Base-by-base conservation (phyloP, 208 protist species). In the Herpetomonas tarakana region DNA sequence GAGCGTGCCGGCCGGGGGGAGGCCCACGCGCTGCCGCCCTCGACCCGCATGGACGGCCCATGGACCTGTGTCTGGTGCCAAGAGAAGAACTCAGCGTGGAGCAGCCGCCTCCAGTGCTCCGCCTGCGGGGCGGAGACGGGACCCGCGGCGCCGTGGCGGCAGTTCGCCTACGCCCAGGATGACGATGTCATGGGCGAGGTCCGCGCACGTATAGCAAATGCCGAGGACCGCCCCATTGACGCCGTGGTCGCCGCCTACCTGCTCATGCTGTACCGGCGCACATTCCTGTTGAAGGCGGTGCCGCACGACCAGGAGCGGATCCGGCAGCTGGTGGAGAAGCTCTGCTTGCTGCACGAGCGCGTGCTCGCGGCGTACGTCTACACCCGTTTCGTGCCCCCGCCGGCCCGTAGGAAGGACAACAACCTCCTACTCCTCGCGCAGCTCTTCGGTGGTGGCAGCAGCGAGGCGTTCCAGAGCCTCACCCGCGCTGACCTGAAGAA, bases 31-130 rank as follows among this genome's bases (percentile, higher is more conserved):
- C 28, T 41, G 22, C 6, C 45, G n/a, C 51, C 61, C 6, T 47
- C 47, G 6, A 58, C 58, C 21, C 62, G 61, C 47, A 29, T 65
- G 2, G 79, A 86, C 46, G 88, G 85, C 6, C 74, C 65, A 25
- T 95, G 88, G 86, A 67, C 58, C 0, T 95, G 88, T 63, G 80
- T 92, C 31, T 95, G 88, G 86, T 95, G 88, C 51, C 86, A 83
- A 24, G 83, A 89, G 58, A 54, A 66, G 18, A 88, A 95, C 59
- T 63, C 70, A 0, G 76, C 74, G 76, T 91, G 80, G 78, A 62
- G 61, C 38, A 84, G 74, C 41, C 85, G 88, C 11, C 55, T 85
- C 29, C 73, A 80, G 52, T 95, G 88, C 68, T 44, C 46, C 25
- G 83, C 84, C 14, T 95, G 88, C 49, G 83, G 81, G 14, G 86